Evolutionary conservation across 23 red algal genomes (phyloP).

Genomic region (Gracilaria caudata): DNA sequence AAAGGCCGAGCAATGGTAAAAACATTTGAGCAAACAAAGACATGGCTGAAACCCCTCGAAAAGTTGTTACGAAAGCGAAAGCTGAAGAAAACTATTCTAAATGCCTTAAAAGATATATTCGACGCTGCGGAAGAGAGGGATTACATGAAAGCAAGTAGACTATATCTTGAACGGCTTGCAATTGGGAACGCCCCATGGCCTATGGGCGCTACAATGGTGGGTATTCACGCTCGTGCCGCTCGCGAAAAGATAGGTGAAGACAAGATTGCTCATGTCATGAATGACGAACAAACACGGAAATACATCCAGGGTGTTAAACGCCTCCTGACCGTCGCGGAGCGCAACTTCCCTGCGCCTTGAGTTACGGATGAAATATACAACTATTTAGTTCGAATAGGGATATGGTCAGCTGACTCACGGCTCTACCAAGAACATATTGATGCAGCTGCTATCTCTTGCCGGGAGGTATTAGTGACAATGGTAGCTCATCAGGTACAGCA

Average conservation of each 20-base stretch:
- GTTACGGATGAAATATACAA: background rate
- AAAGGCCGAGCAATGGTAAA: constrained; percentile 31
- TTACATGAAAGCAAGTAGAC: constrained; percentile 83
- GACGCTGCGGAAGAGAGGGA: constrained; percentile 54
- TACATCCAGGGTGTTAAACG: constrained; percentile 89
- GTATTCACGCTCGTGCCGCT: constrained; percentile 90
- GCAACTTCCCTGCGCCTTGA: constrained; percentile 61
- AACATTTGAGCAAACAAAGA: constrained; percentile 67
- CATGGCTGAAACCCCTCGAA: constrained; percentile 60
- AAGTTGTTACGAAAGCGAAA: constrained; percentile 57
- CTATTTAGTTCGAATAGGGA: background rate
- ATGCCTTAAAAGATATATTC: constrained; percentile 64
- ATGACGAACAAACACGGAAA: constrained; percentile 90
- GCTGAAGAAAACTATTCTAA: constrained; percentile 43
- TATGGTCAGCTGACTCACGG: background rate
- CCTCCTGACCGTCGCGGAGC: constrained; percentile 73
- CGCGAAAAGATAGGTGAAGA: constrained; percentile 96
- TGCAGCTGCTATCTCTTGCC: constrained; percentile 35
- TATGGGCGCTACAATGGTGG: constrained; percentile 90
- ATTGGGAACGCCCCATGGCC: constrained; percentile 98
- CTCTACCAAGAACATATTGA: background rate
- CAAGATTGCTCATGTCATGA: constrained; percentile 97
- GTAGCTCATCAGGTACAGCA: constrained; percentile 66
- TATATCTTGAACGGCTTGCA: constrained; percentile 82
- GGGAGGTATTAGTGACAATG: constrained; percentile 53